Conservation (phyloP, 2,329 filamentous ascomycete species). For the Colletotrichum karsti region DNA sequence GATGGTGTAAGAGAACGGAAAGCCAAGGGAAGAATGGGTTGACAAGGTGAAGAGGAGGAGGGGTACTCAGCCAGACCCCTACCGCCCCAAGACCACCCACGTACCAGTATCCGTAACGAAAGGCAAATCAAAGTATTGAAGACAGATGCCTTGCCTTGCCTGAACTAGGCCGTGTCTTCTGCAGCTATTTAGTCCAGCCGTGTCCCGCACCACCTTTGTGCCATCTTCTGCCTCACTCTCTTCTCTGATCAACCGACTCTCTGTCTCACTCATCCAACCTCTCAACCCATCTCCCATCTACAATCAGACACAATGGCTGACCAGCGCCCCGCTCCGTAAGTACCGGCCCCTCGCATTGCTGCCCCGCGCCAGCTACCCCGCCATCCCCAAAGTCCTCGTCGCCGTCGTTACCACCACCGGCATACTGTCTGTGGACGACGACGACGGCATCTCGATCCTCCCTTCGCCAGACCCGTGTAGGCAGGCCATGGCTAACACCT, state of each 20-base stretch:
- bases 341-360: not conserved
- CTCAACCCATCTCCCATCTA: not conserved
- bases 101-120: not conserved
- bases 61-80: not conserved
- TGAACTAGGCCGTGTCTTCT: not conserved
- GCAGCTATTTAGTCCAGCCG: constrained; percentile 21
- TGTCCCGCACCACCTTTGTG: not conserved
- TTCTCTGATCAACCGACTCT: not conserved
- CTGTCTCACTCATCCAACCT: not conserved
- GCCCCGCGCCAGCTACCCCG: not conserved
- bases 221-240: not conserved
- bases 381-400: not conserved
- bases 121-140: not conserved
- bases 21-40: not conserved
- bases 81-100: not conserved
- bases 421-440: too few species aligned
- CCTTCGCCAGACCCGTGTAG: too few species aligned
- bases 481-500: constrained; percentile 2
- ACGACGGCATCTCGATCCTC: too few species aligned
- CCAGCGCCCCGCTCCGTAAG: constrained; percentile 31
- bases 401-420: not conserved
- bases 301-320: constrained; percentile 31
- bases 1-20: not conserved
- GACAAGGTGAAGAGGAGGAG: not conserved
- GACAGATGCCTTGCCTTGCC: not conserved